Base-by-base conservation (phyloP, 306 rosid genomes). In the Citrullus amarus region DNA sequence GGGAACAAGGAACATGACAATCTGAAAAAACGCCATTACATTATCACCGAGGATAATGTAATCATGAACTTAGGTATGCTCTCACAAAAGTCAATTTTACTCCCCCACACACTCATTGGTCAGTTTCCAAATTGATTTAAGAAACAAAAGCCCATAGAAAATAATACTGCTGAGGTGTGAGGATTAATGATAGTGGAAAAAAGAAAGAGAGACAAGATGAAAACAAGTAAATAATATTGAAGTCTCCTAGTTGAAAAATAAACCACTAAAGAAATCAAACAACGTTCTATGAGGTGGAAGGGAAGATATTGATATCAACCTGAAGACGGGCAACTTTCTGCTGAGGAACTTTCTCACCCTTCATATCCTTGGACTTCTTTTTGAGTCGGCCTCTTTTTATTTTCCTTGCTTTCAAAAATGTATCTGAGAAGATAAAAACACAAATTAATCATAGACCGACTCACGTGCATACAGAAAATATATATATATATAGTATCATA, bases 271-370 rank as follows among this genome's bases (percentile, higher is more conserved):
- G 34, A 41, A 44, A 30, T 46, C 46, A 30, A 79, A 30, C 11
- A 36, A 53, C 65, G n/a, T 70, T 77, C 18, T 54, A 69, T 46
- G 36, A 7, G 79, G 69, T 60, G 58, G 22, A 65, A 71, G 63
- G 69, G 28, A 5, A 79, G 50, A 63, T 5, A 51, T 77, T 46
- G 4, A 32, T 39, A 75, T 89, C 71, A 14, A 92, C 99, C 97
- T 95, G 99, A 76, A 95, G 97, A 20, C 97, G 97, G 38, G 92
- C 92, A 69, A 84, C 79, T 87, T 88, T 91, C 51, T 55, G 84
- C 58, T 84, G 80, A 79, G 93, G 72, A 70, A 59, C 84, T 36
- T 82, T 79, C 69, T 72, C 89, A 73, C 75, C 87, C 82, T 87
- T 80, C 8, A 73, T 83, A 84, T 88, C 89, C 81, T 86, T 84